These are phyloP conservation scores for Castanopsis chinensis DNA, from an alignment of 306 rosid genomes.

Conservation along the genomic window DNA sequence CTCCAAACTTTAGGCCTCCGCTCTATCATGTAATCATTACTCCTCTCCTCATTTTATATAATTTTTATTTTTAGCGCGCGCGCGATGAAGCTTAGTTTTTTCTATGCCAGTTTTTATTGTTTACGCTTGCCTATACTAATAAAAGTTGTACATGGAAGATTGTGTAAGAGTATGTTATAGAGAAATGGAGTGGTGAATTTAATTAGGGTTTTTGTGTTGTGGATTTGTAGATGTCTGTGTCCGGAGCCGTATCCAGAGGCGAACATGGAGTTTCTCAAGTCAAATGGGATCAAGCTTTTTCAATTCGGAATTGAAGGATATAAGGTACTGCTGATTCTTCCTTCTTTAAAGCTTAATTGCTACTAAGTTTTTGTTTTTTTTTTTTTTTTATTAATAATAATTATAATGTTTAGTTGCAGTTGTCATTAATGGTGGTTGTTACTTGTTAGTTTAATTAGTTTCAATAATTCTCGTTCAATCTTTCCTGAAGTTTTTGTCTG, in stretches of 20 bases:
- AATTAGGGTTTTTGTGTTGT: constrained; percentile 1
- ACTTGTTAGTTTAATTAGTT: background rate
- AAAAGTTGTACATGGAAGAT: no score
- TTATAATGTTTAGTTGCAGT: constrained; percentile 1
- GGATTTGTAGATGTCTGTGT: constrained; percentile 68
- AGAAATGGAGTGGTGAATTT: background rate
- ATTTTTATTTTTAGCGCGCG: no score
- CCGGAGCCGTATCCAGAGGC: constrained; percentile 91
- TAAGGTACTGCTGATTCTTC: constrained; percentile 45
- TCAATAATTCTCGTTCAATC: background rate
- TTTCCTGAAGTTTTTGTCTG: constrained; percentile 2
- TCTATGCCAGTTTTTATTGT: no score
- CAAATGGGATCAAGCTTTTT: constrained; percentile 76
- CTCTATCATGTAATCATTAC: constrained; percentile 65
- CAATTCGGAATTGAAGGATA: constrained; percentile 95
- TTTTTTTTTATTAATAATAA: no score
- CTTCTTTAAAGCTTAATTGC: background rate
- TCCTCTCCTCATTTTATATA: no score
- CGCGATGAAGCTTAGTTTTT: background rate
- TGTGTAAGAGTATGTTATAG: no score
- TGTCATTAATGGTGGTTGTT: constrained; percentile 17
- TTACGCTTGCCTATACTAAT: no score
- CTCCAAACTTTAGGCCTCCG: constrained; percentile 83
- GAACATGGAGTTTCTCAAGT: constrained; percentile 82
- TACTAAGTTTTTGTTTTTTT: background rate